Evolutionary conservation across 2,329 filamentous ascomycete genomes (phyloP), one percentile per base, ranked within the genome.

Genomic region (Sporothrix globosa): DNA sequence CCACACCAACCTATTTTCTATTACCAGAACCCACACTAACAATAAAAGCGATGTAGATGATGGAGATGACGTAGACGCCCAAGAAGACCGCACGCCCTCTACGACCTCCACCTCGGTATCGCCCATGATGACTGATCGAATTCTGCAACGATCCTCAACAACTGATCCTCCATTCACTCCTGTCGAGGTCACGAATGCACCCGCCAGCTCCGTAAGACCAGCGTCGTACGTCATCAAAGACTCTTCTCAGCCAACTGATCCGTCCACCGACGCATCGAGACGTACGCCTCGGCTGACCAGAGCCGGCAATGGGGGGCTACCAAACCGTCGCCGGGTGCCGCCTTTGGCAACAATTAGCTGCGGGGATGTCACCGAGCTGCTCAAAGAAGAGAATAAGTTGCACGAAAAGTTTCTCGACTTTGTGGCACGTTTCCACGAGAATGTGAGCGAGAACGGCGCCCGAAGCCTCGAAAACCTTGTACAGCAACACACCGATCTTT

Each of bases 321-420:
- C 7, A 10, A 9, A 6, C 7, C 30, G 21, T 9, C 54, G 54
- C 2, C 54, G 54, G 13, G 30, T 58, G 10, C 54, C 54, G 9
- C 54, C 54, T 27, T 14, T 63, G 39, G 58, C 58, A 14, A 21
- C 48, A 4, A 41, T 70, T 4, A 44, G 19, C 7, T 58, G 19
- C 14, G 24, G 30, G 27, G 61, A 66, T 11, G 68, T 34, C 14
- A 24, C 60, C 4, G n/a, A 21, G 13, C 19, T 66, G 4, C 4
- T 46, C 0, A 7, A 10, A 27, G 24, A 60, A 9, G 69, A 70
- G 21, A 67, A 67, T 19, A 9, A 17, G 19, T 17, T 70, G 52
- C 61, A 67, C 2, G 53, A 67, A 17, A 48, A 70, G 44, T 67
- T 70, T 10, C 30, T 70, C 9, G 61, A 21, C 21, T 70, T 70